phyloP scores from a whole-genome alignment of 768 basidiomycete genomes.

The Exidia glandulosa region DNA sequence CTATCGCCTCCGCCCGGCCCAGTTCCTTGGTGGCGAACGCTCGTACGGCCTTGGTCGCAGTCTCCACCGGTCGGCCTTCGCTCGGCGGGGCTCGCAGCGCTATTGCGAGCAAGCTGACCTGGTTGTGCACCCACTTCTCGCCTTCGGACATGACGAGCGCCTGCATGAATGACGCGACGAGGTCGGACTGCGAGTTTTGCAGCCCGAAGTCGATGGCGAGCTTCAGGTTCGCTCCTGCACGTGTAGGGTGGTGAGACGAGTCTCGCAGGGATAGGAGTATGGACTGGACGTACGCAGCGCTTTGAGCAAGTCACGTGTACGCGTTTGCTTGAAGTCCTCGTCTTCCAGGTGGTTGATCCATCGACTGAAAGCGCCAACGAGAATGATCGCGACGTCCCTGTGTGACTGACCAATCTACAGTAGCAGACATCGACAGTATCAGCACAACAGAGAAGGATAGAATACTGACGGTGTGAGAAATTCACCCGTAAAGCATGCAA shows the following conservation, averaged over 20 bases:
- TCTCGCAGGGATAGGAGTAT: conserved; percentile 2
- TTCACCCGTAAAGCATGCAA: conserved; percentile 71
- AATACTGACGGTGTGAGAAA: neutral
- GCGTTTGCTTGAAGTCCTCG: conserved; percentile 50
- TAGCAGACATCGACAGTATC: no score
- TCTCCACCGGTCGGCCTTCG: conserved; percentile 60
- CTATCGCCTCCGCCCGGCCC: conserved; percentile 65
- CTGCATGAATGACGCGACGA: conserved; percentile 89
- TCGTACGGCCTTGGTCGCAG: conserved; percentile 65
- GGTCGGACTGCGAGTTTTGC: conserved; percentile 65
- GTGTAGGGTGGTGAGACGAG: conserved; percentile 1
- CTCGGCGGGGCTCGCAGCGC: conserved; percentile 58
- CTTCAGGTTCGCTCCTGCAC: conserved; percentile 71
- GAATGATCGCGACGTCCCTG: conserved; percentile 73
- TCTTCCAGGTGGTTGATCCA: conserved; percentile 86
- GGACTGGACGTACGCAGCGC: conserved; percentile 49
- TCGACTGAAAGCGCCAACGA: conserved; percentile 84
- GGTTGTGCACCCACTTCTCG: conserved; percentile 73
- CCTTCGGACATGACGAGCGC: conserved; percentile 96
- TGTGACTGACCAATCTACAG: conserved; percentile 65
- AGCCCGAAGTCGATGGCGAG: conserved; percentile 86
- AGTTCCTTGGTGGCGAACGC: conserved; percentile 83
- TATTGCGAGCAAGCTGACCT: conserved; percentile 55
- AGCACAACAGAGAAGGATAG: no score
- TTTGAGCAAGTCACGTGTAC: conserved; percentile 65